phyloP scores from a whole-genome alignment of 331 rosid species.

The Acacia pycnantha region DNA sequence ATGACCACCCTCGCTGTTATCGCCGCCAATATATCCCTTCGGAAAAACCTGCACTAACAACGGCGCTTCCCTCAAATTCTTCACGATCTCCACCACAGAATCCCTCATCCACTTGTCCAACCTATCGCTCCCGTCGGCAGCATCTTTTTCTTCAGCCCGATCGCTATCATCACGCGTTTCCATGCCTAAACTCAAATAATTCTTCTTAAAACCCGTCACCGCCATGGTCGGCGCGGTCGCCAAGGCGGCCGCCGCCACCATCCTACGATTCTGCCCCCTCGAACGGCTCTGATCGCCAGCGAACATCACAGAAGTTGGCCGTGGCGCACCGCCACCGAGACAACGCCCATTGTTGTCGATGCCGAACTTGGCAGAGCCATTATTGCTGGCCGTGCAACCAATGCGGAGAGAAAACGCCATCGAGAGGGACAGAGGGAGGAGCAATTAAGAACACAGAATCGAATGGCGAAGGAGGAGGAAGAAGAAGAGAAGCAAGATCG shows the following conservation, averaged over 20 bases:
- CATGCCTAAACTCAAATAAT: conserved; percentile 6
- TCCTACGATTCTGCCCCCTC: conserved; percentile 7
- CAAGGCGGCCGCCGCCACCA: neutral
- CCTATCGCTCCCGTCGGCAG: conserved; percentile 42
- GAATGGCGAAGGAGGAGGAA: neutral
- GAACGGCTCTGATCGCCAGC: conserved; percentile 16
- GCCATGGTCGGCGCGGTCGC: neutral
- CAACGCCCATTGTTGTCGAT: conserved; percentile 17
- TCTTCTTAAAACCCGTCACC: neutral
- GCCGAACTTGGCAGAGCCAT: neutral
- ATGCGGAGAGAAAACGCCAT: conserved; percentile 53
- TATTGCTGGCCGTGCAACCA: conserved; percentile 35
- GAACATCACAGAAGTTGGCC: conserved; percentile 11
- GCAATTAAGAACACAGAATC: conserved; percentile 5
- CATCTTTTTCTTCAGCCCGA: neutral
- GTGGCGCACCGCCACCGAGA: neutral
- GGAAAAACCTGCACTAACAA: conserved; percentile 58
- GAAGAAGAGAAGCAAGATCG: neutral
- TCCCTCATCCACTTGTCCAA: conserved; percentile 75
- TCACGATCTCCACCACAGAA: conserved; percentile 80
- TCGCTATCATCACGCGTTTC: neutral
- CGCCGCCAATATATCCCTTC: neutral
- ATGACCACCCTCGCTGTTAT: neutral
- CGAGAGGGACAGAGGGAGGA: neutral
- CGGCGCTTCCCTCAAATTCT: conserved; percentile 70